Conservation (phyloP, 192 early-diverging fungal genomes). For the Backusella luteola region DNA sequence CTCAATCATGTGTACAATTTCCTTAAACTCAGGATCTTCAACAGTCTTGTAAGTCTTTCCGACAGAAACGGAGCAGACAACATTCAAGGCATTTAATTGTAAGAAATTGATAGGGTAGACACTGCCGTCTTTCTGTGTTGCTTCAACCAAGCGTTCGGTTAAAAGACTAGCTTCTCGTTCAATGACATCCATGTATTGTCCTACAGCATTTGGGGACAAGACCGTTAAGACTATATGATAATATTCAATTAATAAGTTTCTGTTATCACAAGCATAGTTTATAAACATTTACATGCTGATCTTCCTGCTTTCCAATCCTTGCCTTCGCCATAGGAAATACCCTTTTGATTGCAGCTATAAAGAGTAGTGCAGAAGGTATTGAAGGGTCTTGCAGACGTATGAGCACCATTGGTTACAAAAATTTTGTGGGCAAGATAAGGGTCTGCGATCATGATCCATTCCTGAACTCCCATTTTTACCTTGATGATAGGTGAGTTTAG, state of each 20-base stretch:
- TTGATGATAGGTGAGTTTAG: background rate
- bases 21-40: background rate
- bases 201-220: background rate
- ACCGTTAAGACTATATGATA: background rate
- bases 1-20: background rate
- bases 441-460: slow-evolving; percentile 1
- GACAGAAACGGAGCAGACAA: background rate
- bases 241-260: background rate
- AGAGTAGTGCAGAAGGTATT: background rate
- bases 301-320: background rate
- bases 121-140: background rate
- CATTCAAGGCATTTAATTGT: slow-evolving; percentile 4
- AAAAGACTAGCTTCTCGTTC: background rate
- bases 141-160: background rate
- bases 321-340: slow-evolving; percentile 8
- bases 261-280: background rate
- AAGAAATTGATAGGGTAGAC: background rate
- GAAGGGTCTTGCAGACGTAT: background rate
- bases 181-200: background rate
- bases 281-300: background rate
- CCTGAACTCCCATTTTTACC: slow-evolving; percentile 4
- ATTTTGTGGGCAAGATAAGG: slow-evolving; percentile 9
- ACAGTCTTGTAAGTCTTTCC: slow-evolving; percentile 4
- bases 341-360: slow-evolving; percentile 11
- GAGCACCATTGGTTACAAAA: background rate